Percentiles rank a stretch among this genome's conserved stretches.
These are phyloP conservation scores for Mitragyna speciosa DNA, from an alignment of 257 asterid genomes.

Conservation along the genomic window DNA sequence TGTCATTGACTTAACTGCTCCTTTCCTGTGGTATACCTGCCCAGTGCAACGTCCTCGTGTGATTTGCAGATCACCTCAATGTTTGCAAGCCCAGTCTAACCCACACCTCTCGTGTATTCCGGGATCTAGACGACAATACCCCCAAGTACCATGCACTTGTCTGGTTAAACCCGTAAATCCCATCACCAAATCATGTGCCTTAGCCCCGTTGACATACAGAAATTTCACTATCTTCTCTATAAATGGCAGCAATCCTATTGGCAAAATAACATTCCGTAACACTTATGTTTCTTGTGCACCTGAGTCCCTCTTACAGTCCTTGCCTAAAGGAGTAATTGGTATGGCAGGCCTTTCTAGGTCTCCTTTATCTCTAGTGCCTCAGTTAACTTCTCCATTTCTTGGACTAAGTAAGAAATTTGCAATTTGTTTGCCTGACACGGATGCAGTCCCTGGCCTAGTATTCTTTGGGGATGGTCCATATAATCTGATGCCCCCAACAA, in stretches of 20 bases:
- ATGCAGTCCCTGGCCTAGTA: slow-evolving; percentile 20
- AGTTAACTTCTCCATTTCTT: slow-evolving; percentile 21
- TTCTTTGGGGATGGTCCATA: slow-evolving; percentile 27
- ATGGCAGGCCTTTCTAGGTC: slow-evolving; percentile 41
- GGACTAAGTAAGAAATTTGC: slow-evolving; percentile 19
- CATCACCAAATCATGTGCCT: slow-evolving; percentile 24
- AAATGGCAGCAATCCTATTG: slow-evolving; percentile 5
- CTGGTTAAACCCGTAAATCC: slow-evolving; percentile 34
- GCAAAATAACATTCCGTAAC: neutral
- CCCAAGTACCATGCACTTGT: slow-evolving; percentile 29
- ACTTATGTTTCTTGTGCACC: slow-evolving; percentile 36
- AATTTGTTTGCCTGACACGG: slow-evolving; percentile 28
- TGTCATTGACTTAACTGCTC: slow-evolving; percentile 31
- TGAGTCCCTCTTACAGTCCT: slow-evolving; percentile 13
- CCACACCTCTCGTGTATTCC: slow-evolving; percentile 12
- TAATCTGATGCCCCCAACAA: slow-evolving; percentile 25
- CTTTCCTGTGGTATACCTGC: slow-evolving; percentile 41
- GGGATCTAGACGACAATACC: neutral
- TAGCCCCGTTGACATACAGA: slow-evolving; percentile 17
- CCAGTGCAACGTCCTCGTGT: slow-evolving; percentile 18
- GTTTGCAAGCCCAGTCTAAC: slow-evolving; percentile 33
- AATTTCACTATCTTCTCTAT: slow-evolving; percentile 23
- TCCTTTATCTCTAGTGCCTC: slow-evolving; percentile 35
- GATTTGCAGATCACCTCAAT: slow-evolving; percentile 31
- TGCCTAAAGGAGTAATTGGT: slow-evolving; percentile 32